Base-by-base conservation (phyloP, 148 eudicot genomes). In the Vaccinium macrocarpon region DNA sequence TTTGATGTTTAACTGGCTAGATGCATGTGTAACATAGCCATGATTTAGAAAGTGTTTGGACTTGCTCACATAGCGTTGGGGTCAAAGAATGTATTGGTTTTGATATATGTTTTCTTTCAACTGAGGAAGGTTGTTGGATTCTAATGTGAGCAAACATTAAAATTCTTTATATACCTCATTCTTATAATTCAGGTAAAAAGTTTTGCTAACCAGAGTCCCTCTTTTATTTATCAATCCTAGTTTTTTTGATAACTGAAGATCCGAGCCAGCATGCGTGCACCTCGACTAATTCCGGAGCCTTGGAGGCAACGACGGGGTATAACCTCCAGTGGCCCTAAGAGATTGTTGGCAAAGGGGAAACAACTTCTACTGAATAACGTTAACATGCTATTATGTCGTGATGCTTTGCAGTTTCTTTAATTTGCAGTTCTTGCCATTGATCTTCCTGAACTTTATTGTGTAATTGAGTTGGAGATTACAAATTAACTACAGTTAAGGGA, bases 401-500 rank as follows among this genome's bases (percentile, higher is more conserved):
- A 82, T 82, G 55, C 72, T 83, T 6, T n/a, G 57, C 64, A 12
- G 3, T 73, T 52, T 82, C 8, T 6, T 29, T 71, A 32, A 71
- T 82, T 29, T 82, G 25, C 59, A 82, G 64, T 32, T 13, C 71
- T 23, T 5, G 8, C 52, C 51, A 18, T 23, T 50, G 51, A 50
- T 77, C 10, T 50, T 77, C 38, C 57, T 23, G 38, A 25, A 48
- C 21, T 78, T 25, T 29, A 15, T 78, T 52, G 50, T 51, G n/a
- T 50, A 25, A 55, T 14, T 78, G 56, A 2, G 21, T 76, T 76
- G 79, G 55, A n/a, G 29, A 51, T 77, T 15, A 51, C 38, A 1
- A 32, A n/a, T 38, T 12, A n/a, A 8, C 46, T 61, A 29, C 13
- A 64, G 81, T 77, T 84, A 71, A 27, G 78, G 81, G 81, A 49